Evolutionary conservation across 2,329 filamentous ascomycete species (phyloP).

Genomic region (Tolypocladium ophioglossoides): DNA sequence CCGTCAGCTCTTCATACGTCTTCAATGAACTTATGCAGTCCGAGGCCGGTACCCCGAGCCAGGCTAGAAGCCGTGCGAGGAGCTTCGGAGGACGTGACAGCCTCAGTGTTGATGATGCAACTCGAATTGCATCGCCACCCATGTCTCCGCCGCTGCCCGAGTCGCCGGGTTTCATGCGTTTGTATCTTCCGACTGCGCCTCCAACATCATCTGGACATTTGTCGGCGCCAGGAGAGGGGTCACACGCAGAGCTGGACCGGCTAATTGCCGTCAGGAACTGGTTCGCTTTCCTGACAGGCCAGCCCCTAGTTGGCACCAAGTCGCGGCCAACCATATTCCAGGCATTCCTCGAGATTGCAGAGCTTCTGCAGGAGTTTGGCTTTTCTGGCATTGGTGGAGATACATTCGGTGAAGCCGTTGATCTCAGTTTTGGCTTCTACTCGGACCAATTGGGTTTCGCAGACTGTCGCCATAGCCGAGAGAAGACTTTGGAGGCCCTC

Average conservation of each 20-base stretch:
- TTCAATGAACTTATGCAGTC: slow-evolving; percentile 42
- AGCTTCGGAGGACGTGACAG: slow-evolving; percentile 38
- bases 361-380: slow-evolving; percentile 44
- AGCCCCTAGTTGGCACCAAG: slow-evolving; percentile 50
- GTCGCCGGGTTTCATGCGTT: slow-evolving; percentile 29
- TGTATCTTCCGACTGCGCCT: slow-evolving; percentile 42
- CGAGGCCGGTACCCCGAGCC: slow-evolving; percentile 25
- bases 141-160: slow-evolving; percentile 25
- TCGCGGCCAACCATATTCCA: slow-evolving; percentile 39
- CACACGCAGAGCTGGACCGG: slow-evolving; percentile 36
- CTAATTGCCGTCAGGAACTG: slow-evolving; percentile 52
- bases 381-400: slow-evolving; percentile 46
- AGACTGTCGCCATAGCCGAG: slow-evolving; percentile 71
- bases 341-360: slow-evolving; percentile 43
- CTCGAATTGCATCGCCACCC: slow-evolving; percentile 26
- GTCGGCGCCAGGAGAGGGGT: slow-evolving; percentile 19
- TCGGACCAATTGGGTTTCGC: slow-evolving; percentile 66
- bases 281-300: slow-evolving; percentile 54
- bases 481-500: slow-evolving; percentile 82
- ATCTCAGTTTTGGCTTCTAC: slow-evolving; percentile 61
- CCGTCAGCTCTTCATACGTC: slow-evolving; percentile 42
- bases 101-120: slow-evolving; percentile 39
- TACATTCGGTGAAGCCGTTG: slow-evolving; percentile 48
- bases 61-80: slow-evolving; percentile 22
- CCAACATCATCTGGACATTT: slow-evolving; percentile 24